Evolutionary conservation across 2,329 filamentous ascomycete genomes (phyloP).

Genomic region (Penicillium expansum): DNA sequence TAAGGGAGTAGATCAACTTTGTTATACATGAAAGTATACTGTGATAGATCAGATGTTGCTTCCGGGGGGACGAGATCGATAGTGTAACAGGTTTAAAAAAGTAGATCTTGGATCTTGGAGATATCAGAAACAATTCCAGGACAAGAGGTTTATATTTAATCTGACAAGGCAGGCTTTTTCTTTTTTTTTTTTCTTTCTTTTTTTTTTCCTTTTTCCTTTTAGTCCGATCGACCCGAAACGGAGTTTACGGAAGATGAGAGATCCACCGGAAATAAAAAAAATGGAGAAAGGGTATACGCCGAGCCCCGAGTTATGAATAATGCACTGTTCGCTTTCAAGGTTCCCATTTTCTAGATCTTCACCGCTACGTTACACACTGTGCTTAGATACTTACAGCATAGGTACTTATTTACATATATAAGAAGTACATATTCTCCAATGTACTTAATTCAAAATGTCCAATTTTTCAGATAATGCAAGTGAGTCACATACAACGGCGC

Average conservation of each 20-base stretch:
- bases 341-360: not conserved
- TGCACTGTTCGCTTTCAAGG: not conserved
- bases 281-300: not conserved
- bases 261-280: slow-evolving; percentile 11
- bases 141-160: slow-evolving; percentile 8
- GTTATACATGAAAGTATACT: not conserved
- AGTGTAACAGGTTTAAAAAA: not conserved
- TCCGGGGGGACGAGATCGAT: not conserved
- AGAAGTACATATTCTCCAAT: not conserved
- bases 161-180: not conserved
- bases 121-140: not conserved
- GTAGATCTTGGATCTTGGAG: not conserved
- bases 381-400: not conserved
- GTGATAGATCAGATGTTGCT: slow-evolving; percentile 2
- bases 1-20: not conserved
- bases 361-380: not conserved
- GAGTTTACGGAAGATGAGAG: slow-evolving; percentile 6
- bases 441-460: not conserved
- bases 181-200: not conserved
- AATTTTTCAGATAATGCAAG: not conserved
- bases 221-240: slow-evolving; percentile 7
- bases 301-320: not conserved
- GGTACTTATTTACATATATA: not conserved
- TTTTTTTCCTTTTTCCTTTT: not conserved
- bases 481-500: not conserved